A percentile compares a stretch with the other conserved stretches of the same genome.
phyloP scores from a whole-genome alignment of 2,329 filamentous ascomycete genomes.

The Alternaria sp. region DNA sequence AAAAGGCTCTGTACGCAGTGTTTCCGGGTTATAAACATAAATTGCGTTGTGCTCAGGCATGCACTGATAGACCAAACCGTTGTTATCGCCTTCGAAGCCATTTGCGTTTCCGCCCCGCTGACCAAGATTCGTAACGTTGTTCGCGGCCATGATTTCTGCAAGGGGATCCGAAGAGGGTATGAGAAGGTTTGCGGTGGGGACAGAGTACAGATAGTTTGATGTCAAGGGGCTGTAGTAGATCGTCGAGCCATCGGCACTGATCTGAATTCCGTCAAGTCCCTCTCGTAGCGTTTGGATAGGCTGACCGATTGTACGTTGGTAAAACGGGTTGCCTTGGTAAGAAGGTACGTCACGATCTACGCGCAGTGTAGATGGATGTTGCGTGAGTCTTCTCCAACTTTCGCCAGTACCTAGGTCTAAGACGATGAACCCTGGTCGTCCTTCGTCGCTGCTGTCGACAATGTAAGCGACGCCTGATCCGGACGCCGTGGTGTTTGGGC shows the following conservation, averaged over 20 bases:
- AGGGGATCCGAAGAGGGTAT: constrained; percentile 52
- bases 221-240: constrained; percentile 58
- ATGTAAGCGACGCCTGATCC: constrained; percentile 61
- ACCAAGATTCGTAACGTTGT: constrained; percentile 59
- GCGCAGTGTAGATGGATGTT: constrained; percentile 46
- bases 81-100: constrained; percentile 61
- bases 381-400: constrained; percentile 60
- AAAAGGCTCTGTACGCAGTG: constrained; percentile 55
- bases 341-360: constrained; percentile 55
- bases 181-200: constrained; percentile 55
- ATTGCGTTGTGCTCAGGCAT: constrained; percentile 61
- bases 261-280: constrained; percentile 60
- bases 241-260: constrained; percentile 57
- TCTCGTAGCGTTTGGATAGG: constrained; percentile 52
- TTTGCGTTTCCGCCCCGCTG: constrained; percentile 59
- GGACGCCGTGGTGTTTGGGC: constrained; percentile 49
- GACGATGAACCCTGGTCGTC: constrained; percentile 59
- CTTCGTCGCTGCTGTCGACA: constrained; percentile 58
- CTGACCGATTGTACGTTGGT: constrained; percentile 45
- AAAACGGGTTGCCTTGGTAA: constrained; percentile 57
- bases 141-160: constrained; percentile 54
- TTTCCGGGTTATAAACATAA: constrained; percentile 51
- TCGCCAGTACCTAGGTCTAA: constrained; percentile 60
- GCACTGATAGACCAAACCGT: constrained; percentile 59
- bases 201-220: constrained; percentile 55